These are phyloP conservation scores for Lasiosphaeriaceae sp. DNA, from an alignment of 495 filamentous ascomycete genomes.

Conservation along the genomic window DNA sequence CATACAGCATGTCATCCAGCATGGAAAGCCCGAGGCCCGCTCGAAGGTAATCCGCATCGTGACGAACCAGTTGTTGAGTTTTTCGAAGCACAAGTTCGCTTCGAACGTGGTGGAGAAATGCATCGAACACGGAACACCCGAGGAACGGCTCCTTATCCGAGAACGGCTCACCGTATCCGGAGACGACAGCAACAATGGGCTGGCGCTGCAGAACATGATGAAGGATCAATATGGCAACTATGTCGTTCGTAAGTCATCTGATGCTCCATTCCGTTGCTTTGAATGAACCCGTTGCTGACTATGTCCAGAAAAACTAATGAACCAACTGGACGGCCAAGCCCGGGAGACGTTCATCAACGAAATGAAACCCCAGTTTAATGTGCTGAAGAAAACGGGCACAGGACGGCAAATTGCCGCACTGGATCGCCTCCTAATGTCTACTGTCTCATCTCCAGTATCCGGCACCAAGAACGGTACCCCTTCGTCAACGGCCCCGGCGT, in stretches of 20 bases:
- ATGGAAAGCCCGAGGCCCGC: slow-evolving; percentile 74
- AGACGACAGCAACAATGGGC: slow-evolving; percentile 60
- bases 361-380: slow-evolving; percentile 68
- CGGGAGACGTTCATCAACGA: slow-evolving; percentile 62
- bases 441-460: slow-evolving; percentile 10
- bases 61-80: slow-evolving; percentile 62
- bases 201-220: slow-evolving; percentile 76
- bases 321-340: slow-evolving; percentile 48
- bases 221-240: slow-evolving; percentile 95
- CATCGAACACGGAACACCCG: slow-evolving; percentile 66
- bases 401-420: slow-evolving; percentile 76
- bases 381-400: slow-evolving; percentile 68
- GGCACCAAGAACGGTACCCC: slow-evolving; percentile 10
- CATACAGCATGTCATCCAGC: slow-evolving; percentile 85
- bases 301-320: slow-evolving; percentile 69
- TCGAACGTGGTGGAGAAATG: slow-evolving; percentile 98
- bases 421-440: slow-evolving; percentile 54
- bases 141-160: slow-evolving; percentile 70
- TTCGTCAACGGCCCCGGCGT: slow-evolving; percentile 22
- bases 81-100: slow-evolving; percentile 94
- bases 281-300: background rate
- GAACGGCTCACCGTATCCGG: slow-evolving; percentile 55
- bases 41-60: slow-evolving; percentile 69
- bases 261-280: background rate
- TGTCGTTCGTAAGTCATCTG: slow-evolving; percentile 76